Percentiles rank a stretch among this genome's conserved stretches.
Evolutionary conservation across 768 basidiomycete species (phyloP).

Genomic region (Leccinum aurantiacum): DNA sequence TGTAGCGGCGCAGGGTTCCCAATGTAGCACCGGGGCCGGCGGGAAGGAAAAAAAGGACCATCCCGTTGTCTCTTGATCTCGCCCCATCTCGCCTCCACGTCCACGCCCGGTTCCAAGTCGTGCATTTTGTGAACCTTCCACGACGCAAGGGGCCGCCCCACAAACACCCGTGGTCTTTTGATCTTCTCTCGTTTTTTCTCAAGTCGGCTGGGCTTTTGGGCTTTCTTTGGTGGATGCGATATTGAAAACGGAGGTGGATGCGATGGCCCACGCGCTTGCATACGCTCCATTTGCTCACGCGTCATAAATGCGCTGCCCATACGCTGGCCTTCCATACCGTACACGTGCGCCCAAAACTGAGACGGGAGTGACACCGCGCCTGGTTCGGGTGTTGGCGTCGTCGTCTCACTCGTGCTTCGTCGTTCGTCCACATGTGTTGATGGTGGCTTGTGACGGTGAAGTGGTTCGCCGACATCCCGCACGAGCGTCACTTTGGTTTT

Average conservation of each 20-base stretch:
- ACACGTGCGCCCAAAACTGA: conserved; percentile 37
- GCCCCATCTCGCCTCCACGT: neutral
- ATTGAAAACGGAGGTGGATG: neutral
- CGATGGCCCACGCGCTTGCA: neutral
- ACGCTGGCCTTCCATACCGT: conserved; percentile 29
- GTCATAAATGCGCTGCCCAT: conserved; percentile 30
- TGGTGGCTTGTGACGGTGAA: neutral
- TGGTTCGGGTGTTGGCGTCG: conserved; percentile 7
- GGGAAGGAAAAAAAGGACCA: neutral
- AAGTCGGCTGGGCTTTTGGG: neutral
- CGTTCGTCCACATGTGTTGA: neutral
- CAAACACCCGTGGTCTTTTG: conserved; percentile 21
- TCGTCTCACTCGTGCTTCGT: neutral
- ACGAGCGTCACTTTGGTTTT: conserved; percentile 27
- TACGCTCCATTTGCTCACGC: conserved; percentile 6
- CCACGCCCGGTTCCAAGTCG: conserved; percentile 23
- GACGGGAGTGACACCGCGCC: neutral
- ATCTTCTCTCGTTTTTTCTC: conserved; percentile 2
- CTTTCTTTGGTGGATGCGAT: neutral
- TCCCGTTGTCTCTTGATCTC: conserved; percentile 1
- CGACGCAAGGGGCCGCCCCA: conserved; percentile 24
- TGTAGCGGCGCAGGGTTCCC: conserved; percentile 19
- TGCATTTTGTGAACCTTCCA: conserved; percentile 25
- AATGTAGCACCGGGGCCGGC: conserved; percentile 19
- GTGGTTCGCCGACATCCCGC: conserved; percentile 14